Evolutionary conservation across 257 asterid genomes (phyloP), one percentile per base, ranked within the genome.

Genomic region (Coffea eugenioides): DNA sequence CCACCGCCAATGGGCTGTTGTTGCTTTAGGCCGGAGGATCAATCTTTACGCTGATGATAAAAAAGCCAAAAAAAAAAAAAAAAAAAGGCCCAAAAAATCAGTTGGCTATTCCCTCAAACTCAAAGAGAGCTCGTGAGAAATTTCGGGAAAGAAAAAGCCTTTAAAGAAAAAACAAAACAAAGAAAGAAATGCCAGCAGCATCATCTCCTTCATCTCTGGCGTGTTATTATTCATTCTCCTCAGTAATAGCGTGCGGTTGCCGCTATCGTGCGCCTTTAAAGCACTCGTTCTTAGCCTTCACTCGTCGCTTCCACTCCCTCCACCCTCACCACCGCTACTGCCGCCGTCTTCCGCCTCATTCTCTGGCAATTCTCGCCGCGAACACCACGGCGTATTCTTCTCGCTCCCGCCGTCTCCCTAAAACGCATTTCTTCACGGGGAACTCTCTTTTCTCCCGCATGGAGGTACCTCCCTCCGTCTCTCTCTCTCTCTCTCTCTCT

Each of bases 381-480:
- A 27, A 23, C 43, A 1, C 70, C 43, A 20, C 43, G 43, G 43
- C 72, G 2, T 39, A 66, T 67, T 80, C 86, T 74, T 82, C 89
- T 71, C 72, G 85, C 78, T 77, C 85, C 78, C 74, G 72, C 83
- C 87, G 84, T 83, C 79, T 88, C 71, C 73, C 84, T 16, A 27
- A 66, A 39, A 25, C 86, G 67, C 79, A 45, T 49, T 23, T 77
- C 85, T 78, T 85, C 87, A 89, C 93, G 90, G 91, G 92, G 73
- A 94, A 90, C 79, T 76, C 89, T 79, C 90, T 89, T 84, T 90
- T 90, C 88, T 88, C 91, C 49, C 88, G 91, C 81, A 93, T 95
- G 97, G 97, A 94, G 97, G 98, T 94, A 76, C 9, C 36, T 34
- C 13, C 39, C 66, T 68, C 83, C 18, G 3, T 72, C 77, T 9